Evolutionary conservation across 2,329 filamentous ascomycete genomes (phyloP).

Genomic region (Aspergillus sp.): DNA sequence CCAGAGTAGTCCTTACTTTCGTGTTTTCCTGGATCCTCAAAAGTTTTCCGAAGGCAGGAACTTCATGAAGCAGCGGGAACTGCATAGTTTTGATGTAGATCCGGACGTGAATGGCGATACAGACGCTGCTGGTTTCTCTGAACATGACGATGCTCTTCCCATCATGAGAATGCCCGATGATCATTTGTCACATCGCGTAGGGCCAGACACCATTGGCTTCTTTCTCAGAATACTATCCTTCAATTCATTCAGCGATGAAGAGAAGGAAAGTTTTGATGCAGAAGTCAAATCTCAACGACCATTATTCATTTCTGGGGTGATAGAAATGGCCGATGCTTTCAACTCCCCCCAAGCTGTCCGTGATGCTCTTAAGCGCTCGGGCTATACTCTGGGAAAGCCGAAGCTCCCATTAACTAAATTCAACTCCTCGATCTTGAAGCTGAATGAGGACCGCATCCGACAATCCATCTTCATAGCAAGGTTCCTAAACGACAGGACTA

Average conservation of each 20-base stretch:
- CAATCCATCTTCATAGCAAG: conserved; percentile 40
- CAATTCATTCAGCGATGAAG: conserved; percentile 24
- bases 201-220: conserved; percentile 33
- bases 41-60: conserved; percentile 44
- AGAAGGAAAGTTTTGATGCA: conserved; percentile 20
- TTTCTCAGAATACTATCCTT: conserved; percentile 34
- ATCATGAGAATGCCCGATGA: conserved; percentile 28
- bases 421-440: conserved; percentile 25
- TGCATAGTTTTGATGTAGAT: not conserved
- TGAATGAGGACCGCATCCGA: conserved; percentile 41
- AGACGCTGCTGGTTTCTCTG: not conserved
- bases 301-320: conserved; percentile 31
- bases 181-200: conserved; percentile 26
- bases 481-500: conserved; percentile 28
- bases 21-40: conserved; percentile 39
- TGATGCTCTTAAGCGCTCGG: conserved; percentile 21
- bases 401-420: conserved; percentile 27
- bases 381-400: conserved; percentile 32
- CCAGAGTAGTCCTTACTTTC: conserved; percentile 40
- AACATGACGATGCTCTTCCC: conserved; percentile 20
- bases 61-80: conserved; percentile 30
- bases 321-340: conserved; percentile 36
- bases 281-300: conserved; percentile 29
- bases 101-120: not conserved
- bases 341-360: conserved; percentile 32